These are phyloP conservation scores for Triticum urartu DNA, from an alignment of 176 grass and related monocot genomes.

Conservation along the genomic window DNA sequence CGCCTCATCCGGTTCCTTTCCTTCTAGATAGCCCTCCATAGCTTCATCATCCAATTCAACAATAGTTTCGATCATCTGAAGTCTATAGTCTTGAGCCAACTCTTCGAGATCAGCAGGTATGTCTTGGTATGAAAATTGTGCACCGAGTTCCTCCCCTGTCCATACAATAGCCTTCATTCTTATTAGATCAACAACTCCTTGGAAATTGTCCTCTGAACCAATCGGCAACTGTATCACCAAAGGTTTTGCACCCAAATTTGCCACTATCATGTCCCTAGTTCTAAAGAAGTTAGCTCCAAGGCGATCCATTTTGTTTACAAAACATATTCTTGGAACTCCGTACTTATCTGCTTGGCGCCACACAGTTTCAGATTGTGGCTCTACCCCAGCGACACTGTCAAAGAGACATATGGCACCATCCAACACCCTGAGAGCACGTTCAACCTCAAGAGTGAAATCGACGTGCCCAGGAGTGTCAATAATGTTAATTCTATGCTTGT, in stretches of 20 bases:
- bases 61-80: constrained; percentile 80
- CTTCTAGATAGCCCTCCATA: constrained; percentile 93
- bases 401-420: constrained; percentile 98
- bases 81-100: constrained; percentile 67
- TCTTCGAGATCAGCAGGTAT: constrained; percentile 86
- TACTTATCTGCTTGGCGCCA: constrained; percentile 99
- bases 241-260: constrained; percentile 95
- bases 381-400: constrained; percentile 97
- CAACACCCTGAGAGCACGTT: constrained; percentile 91
- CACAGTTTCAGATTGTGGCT: constrained; percentile 97
- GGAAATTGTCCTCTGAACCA: constrained; percentile 91
- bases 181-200: constrained; percentile 88
- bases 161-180: constrained; percentile 95
- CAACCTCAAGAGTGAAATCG: constrained; percentile 97
- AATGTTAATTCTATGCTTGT: constrained; percentile 98
- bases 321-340: constrained; percentile 94
- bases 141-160: constrained; percentile 91
- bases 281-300: constrained; percentile 95
- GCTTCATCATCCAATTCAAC: constrained; percentile 85
- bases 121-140: constrained; percentile 79
- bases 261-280: constrained; percentile 96
- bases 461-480: constrained; percentile 98
- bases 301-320: constrained; percentile 97
- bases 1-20: constrained; percentile 75
- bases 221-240: constrained; percentile 92